Base-by-base conservation (phyloP, 192 early-diverging fungal genomes). In the Coemansia guatemalensis region DNA sequence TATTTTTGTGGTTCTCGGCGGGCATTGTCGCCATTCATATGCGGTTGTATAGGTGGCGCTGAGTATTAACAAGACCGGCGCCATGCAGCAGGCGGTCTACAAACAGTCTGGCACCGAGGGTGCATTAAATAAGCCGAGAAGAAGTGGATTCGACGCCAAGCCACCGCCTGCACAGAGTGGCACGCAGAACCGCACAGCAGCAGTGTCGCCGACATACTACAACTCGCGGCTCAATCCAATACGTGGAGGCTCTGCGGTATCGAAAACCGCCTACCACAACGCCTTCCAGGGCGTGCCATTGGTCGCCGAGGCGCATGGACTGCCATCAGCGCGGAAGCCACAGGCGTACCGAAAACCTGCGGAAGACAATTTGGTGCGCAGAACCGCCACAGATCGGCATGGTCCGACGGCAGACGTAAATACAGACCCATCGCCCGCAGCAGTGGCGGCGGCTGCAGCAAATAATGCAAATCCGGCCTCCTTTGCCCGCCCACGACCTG, bases 231-330 rank as follows among this genome's bases (percentile, higher is more conserved):
- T 78, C 18, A 53, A 61, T 1, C 75, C 75, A 14, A 60, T 73
- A 20, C 69, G 48, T 22, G 58, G 62, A 41, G 65, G 61, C 3
- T 32, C 69, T 11, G 50, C 57, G 22, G 35, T 58, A 55, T 67
- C 67, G 8, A 55, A 56, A 48, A 65, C 53, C 20, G 26, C 62
- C 25, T 69, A 73, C 53, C 69, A 62, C 26, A 64, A 60, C 44
- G 62, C 54, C 20, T 78, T 56, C 48, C 65, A 78, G 67, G 75
- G 70, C 21, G 67, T 73, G 26, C 75, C 75, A 30, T 41, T 73
- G 24, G 53, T 58, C 14, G 63, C 65, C 22, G 50, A 63, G n/a
- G 25, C 54, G n/a, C 21, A 48, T 8, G 26, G 49, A 18, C 35
- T 48, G 12, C 32, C 51, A 41, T 23, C 35, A 30, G 18, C 25